Evolutionary conservation across 495 filamentous ascomycete species (phyloP), one percentile per base, ranked within the genome.

Genomic region (Trichodelitschia bisporula): DNA sequence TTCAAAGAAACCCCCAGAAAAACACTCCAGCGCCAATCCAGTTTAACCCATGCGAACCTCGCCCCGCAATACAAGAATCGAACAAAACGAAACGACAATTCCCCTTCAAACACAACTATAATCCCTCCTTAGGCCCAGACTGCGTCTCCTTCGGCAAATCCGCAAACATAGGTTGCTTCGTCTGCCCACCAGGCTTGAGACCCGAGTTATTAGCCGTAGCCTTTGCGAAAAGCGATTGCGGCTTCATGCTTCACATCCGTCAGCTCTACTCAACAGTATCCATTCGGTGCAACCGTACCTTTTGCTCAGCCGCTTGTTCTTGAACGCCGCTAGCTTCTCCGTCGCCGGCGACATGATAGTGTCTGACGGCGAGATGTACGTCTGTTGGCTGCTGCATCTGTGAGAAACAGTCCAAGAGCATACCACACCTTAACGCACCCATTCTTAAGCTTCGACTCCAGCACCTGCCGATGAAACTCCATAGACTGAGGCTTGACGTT

Each of bases 311-410:
- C 72, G 71, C 59, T 83, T 83, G 46, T 65, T 73, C 57, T 80
- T 79, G 47, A 83, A 66, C 28, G 75, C 70, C 31, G 58, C 72
- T 42, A 93, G 53, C 54, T 93, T 93, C 53, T 76, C 72, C n/a
- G 77, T 82, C 51, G 78, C 83, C 11, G 83, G 83, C 36, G 73
- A 80, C 73, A 89, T 73, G 53, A 93, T 78, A 47, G 67, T 73
- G 45, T 93, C 83, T 8, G 77, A 86, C 0, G 83, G 83, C n/a
- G 77, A 86, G 45, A 91, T 57, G 54, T 89, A 93, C 35, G 62
- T 54, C 42, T 67, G 63, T 32, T 67, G 56, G 29, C 42, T 41
- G 36, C 58, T 64, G 27, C 28, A n/a, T 17, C 40, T 31, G 43
- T 34, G 25, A 32, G 13, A 16, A 13, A 6, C 14, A 10, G 16